Evolutionary conservation across 352 stramenopile genomes (phyloP).

Genomic region (Phytophthora cryptogea): DNA sequence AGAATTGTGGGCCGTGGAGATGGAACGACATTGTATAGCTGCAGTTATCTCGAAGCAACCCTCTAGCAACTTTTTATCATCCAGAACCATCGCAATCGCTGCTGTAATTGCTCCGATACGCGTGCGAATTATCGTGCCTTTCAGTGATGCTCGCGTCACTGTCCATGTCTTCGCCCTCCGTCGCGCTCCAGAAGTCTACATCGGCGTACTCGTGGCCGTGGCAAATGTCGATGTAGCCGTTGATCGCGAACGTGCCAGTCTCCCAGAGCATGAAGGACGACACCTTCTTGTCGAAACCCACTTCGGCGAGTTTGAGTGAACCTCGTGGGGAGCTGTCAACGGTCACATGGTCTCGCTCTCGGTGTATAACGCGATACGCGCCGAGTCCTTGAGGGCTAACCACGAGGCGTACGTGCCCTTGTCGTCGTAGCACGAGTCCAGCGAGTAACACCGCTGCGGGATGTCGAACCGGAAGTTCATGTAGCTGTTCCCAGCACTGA

Average conservation of each 20-base stretch:
- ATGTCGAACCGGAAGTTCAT: constrained; percentile 16
- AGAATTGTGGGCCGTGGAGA: neutral
- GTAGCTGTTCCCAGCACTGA: constrained; percentile 10
- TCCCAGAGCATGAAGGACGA: constrained; percentile 14
- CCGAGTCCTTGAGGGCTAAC: constrained; percentile 5
- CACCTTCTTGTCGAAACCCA: constrained; percentile 15
- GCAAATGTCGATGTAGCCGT: neutral
- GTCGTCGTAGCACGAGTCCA: constrained; percentile 15
- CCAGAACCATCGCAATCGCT: neutral
- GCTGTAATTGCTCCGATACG: neutral
- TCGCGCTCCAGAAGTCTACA: neutral
- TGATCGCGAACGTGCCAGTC: neutral
- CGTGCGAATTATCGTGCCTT: neutral
- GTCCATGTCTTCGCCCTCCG: neutral
- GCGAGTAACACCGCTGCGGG: constrained; percentile 15
- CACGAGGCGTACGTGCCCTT: constrained; percentile 7
- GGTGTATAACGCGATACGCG: constrained; percentile 10
- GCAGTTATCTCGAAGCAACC: too few relatives aligned
- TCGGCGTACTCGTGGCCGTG: neutral
- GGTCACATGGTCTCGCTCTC: constrained; percentile 7
- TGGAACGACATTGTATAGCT: too few relatives aligned
- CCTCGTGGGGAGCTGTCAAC: neutral
- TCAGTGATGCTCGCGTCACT: neutral
- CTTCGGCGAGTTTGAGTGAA: neutral
- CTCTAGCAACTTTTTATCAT: neutral